Evolutionary conservation across 176 grass and related monocot species (phyloP).

Genomic region (Oryza meridionalis): DNA sequence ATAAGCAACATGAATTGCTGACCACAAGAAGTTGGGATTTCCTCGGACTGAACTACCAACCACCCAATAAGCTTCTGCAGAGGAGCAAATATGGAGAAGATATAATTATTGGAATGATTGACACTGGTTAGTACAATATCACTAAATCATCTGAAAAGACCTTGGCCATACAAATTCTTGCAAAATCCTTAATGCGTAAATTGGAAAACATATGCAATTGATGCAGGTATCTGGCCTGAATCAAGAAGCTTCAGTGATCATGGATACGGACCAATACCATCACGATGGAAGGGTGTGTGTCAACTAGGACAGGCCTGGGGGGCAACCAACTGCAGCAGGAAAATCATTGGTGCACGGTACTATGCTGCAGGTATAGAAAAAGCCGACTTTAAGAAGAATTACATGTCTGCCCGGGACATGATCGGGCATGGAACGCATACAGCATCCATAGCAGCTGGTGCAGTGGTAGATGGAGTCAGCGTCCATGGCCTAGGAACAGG

Average conservation of each 20-base stretch:
- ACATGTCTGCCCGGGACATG: conserved; percentile 40
- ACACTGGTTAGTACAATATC: conserved; percentile 25
- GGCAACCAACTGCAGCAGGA: conserved; percentile 36
- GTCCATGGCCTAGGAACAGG: conserved; percentile 38
- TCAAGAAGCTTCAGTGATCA: conserved; percentile 48
- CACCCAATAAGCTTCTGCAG: conserved; percentile 33
- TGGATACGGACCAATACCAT: conserved; percentile 13
- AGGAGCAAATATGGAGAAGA: conserved; percentile 50
- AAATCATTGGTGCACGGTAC: conserved; percentile 43
- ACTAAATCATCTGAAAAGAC: conserved; percentile 10
- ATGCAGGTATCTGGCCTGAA: conserved; percentile 47
- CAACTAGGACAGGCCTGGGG: conserved; percentile 39
- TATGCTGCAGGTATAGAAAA: conserved; percentile 39
- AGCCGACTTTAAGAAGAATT: conserved; percentile 12
- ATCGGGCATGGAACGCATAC: conserved; percentile 38
- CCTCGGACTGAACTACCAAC: conserved; percentile 30
- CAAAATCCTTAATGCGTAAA: conserved; percentile 18
- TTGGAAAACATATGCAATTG: neutral
- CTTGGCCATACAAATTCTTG: conserved; percentile 3
- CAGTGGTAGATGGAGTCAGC: conserved; percentile 34
- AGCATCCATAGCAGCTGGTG: conserved; percentile 31
- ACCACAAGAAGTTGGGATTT: conserved; percentile 50
- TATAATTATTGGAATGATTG: conserved; percentile 40
- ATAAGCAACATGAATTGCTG: conserved; percentile 27
- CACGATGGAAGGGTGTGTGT: conserved; percentile 49